Percentiles rank a stretch among this genome's conserved stretches.
phyloP scores from a whole-genome alignment of 2,329 filamentous ascomycete genomes.

The Xylariomycetidae sp. region DNA sequence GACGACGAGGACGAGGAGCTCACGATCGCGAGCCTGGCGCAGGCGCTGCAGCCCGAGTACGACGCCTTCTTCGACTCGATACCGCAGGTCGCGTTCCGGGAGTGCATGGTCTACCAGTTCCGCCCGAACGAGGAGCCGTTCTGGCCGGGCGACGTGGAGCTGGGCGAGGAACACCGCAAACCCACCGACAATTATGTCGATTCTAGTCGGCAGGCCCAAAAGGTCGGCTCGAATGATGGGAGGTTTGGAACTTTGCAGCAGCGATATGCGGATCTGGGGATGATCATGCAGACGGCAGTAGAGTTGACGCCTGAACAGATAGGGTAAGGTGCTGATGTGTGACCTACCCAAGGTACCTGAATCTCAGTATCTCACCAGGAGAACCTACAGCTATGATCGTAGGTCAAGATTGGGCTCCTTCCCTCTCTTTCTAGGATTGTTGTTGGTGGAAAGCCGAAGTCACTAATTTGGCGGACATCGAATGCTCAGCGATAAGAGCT shows the following conservation, averaged over 20 bases:
- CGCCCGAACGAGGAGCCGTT: constrained; percentile 10
- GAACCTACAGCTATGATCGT: too few species aligned
- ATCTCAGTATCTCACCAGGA: too few species aligned
- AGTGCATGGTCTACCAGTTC: constrained; percentile 9
- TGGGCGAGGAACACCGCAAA: constrained; percentile 8
- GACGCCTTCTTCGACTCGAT: constrained; percentile 9
- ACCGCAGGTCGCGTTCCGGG: constrained; percentile 5
- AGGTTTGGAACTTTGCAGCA: background rate
- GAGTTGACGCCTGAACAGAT: background rate
- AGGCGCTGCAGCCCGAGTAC: constrained; percentile 9
- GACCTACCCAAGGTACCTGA: too few species aligned
- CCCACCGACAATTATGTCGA: constrained; percentile 9
- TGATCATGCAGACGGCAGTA: background rate
- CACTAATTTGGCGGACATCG: too few species aligned
- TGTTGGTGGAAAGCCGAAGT: too few species aligned
- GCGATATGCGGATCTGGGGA: background rate
- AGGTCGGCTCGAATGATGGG: background rate
- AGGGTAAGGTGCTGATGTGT: too few species aligned
- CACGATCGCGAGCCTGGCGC: constrained; percentile 10
- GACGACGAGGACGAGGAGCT: constrained; percentile 3
- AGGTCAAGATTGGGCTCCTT: too few species aligned
- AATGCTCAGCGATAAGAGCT: too few species aligned
- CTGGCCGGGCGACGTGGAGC: constrained; percentile 4
- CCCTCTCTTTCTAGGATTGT: too few species aligned
- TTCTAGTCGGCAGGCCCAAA: background rate